Percentiles rank a stretch among this genome's conserved stretches.
Conservation (phyloP, 306 rosid species). For the barrel medic (Medicago truncatula) region DNA sequence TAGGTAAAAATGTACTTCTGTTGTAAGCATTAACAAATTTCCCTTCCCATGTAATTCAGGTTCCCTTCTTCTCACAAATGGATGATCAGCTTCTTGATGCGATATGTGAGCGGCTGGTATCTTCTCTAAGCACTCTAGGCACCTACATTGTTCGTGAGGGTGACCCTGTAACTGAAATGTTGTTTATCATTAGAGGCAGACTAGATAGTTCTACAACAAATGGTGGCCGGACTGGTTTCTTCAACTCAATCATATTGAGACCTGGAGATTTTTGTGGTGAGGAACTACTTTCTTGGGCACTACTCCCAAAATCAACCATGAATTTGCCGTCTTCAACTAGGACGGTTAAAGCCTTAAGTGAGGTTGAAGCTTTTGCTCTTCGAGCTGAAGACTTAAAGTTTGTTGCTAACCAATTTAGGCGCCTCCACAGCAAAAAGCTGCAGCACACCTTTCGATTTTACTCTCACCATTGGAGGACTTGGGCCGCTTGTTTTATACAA, state of each 20-base stretch:
- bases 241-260: slow-evolving; percentile 82
- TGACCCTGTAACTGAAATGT: slow-evolving; percentile 94
- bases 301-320: slow-evolving; percentile 80
- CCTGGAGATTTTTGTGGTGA: slow-evolving; percentile 99
- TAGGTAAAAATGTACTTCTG: background rate
- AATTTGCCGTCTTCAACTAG: slow-evolving; percentile 95
- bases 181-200: slow-evolving; percentile 87
- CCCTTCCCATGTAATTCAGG: slow-evolving; percentile 56
- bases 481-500: slow-evolving; percentile 99
- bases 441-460: slow-evolving; percentile 96
- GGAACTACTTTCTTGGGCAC: slow-evolving; percentile 96
- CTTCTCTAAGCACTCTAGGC: slow-evolving; percentile 87
- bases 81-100: slow-evolving; percentile 97
- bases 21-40: slow-evolving; percentile 28
- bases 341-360: slow-evolving; percentile 72
- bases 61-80: slow-evolving; percentile 97
- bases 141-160: slow-evolving; percentile 95
- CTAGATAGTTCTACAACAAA: slow-evolving; percentile 93
- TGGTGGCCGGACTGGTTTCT: slow-evolving; percentile 95
- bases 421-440: slow-evolving; percentile 95
- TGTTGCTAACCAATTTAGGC: slow-evolving; percentile 95
- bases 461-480: slow-evolving; percentile 98
- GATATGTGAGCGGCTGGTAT: slow-evolving; percentile 91
- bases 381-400: slow-evolving; percentile 96
- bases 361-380: slow-evolving; percentile 96